Evolutionary conservation across 371 early-diverging fungal genomes (phyloP).

Genomic region (Mortierella sp.): DNA sequence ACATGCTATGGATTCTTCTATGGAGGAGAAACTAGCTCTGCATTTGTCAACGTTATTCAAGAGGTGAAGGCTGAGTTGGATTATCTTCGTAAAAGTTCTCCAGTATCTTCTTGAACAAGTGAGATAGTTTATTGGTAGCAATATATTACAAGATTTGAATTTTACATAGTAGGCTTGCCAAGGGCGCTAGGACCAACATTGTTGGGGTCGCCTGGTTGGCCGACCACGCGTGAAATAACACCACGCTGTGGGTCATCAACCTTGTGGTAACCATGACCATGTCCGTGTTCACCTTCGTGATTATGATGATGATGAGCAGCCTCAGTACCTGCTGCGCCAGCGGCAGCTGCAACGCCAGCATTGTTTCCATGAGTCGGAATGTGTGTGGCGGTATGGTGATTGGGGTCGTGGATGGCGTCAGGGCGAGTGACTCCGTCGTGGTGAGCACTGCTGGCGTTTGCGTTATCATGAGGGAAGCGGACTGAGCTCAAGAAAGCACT

Average conservation of each 20-base stretch:
- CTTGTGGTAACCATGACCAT: constrained; percentile 17
- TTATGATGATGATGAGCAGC: neutral
- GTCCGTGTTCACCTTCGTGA: neutral
- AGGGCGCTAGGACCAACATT: constrained; percentile 2
- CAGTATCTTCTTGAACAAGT: neutral
- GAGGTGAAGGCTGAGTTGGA: neutral
- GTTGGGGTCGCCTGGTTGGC: constrained; percentile 13
- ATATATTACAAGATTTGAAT: neutral
- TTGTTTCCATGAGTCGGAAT: neutral
- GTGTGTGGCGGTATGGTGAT: constrained; percentile 2
- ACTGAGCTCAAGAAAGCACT: constrained; percentile 20
- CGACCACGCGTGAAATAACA: constrained; percentile 16
- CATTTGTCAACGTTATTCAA: constrained; percentile 1
- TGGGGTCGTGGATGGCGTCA: constrained; percentile 14
- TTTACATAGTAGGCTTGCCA: constrained; percentile 33
- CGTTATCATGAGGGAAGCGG: neutral
- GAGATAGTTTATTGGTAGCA: neutral
- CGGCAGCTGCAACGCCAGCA: no score
- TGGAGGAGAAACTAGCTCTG: constrained; percentile 4
- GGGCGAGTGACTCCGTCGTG: neutral
- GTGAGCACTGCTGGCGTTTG: neutral
- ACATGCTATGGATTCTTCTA: neutral
- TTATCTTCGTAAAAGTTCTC: neutral
- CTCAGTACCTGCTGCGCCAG: neutral
- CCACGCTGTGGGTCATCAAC: constrained; percentile 14